These are phyloP conservation scores for Coemansia sp. DNA, from an alignment of 192 early-diverging fungal species.

Conservation along the genomic window DNA sequence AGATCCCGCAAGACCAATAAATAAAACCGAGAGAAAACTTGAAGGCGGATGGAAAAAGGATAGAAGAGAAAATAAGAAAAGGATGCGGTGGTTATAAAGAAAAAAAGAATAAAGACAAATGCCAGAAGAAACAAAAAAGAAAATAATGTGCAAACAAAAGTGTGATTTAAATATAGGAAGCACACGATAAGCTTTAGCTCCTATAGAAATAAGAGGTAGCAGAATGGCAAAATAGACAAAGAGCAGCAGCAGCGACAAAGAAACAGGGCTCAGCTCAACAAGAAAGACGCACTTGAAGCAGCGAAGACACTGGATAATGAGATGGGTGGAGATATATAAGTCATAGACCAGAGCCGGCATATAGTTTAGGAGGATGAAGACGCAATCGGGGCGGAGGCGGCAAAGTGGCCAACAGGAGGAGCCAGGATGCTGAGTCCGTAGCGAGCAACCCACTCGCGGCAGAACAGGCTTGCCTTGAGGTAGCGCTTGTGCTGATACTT, in stretches of 20 bases:
- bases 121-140: neutral
- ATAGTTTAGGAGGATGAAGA: neutral
- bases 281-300: too few species aligned
- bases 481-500: constrained; percentile 85
- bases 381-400: neutral
- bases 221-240: neutral
- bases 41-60: constrained; percentile 6
- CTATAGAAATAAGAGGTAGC: neutral
- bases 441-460: constrained; percentile 73
- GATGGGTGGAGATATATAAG: neutral
- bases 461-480: constrained; percentile 80
- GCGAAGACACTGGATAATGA: too few species aligned
- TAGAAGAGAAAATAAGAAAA: neutral
- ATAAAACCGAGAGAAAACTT: neutral
- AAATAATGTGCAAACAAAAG: constrained; percentile 2
- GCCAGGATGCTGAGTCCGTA: constrained; percentile 32
- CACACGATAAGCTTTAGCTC: neutral
- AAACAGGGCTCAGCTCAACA: neutral
- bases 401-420: constrained; percentile 31
- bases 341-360: neutral
- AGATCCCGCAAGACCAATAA: neutral
- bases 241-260: neutral
- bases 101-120: constrained; percentile 4
- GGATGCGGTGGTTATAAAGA: neutral
- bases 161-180: neutral